Evolutionary conservation across 306 rosid species (phyloP), one percentile per base, ranked within the genome.

Genomic region (Sesbania bispinosa): DNA sequence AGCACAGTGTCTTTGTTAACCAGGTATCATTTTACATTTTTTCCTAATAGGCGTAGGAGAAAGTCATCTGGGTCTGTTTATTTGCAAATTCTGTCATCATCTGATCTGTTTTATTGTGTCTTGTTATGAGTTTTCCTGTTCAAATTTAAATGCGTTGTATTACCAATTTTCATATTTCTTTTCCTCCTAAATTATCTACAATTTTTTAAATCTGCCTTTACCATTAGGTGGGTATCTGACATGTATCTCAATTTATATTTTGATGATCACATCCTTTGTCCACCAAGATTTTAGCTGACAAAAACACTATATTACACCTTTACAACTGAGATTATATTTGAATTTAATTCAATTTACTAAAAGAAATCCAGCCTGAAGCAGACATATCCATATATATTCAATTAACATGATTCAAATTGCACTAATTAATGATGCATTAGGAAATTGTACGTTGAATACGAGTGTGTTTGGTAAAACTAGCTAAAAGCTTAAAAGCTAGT

Each of bases 1-100:
- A 36, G 45, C 87, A 83, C 57, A 53, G 74, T 57, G 82, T 93
- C 72, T 76, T 85, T 71, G 79, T 90, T 74, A 77, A 83, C 71
- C 84, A 86, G 97, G 98, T 93, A 81, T 48, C 2, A 6, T 27
- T 67, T 66, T 65, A n/a, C n/a, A 10, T 14, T 16, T 59, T 55
- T 73, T 30, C 27, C 27, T 33, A 36, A 8, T 60, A 8, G 45
- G 27, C 53, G 19, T 43, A 10, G 13, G 18, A 45, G 46, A 62
- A 61, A 69, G 27, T 61, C 59, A 57, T 52, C 41, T 13, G 26
- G 19, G 21, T 57, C 35, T 23, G 58, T 38, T 21, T 26, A 27
- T 67, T 19, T 29, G 63, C 7, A 15, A 55, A 26, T 76, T 39
- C 11, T 51, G 11, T 68, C 66, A 18, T 33, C 43, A 61, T 57